Conservation (phyloP, 1,284 basidiomycete genomes). For the Ustilago nuda region DNA sequence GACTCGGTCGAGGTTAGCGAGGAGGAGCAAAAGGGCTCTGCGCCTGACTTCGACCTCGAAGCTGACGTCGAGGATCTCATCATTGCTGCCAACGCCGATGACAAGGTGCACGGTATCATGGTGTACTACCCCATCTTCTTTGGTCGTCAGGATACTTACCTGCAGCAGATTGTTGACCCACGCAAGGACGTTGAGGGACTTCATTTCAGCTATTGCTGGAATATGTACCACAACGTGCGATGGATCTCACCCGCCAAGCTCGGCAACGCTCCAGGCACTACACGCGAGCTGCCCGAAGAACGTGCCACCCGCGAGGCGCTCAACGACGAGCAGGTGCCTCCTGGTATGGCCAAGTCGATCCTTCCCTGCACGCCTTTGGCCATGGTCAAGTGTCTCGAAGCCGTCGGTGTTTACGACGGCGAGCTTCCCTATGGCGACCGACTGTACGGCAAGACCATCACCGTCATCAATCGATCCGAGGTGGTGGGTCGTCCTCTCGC, state of each 20-base stretch:
- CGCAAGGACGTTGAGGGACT: conserved; percentile 97
- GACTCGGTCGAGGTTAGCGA: conserved; percentile 65
- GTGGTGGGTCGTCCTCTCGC: conserved; percentile 95
- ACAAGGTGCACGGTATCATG: conserved; percentile 92
- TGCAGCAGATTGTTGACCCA: conserved; percentile 93
- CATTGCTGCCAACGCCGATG: conserved; percentile 80
- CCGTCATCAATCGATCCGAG: conserved; percentile 96
- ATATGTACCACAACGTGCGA: conserved; percentile 69
- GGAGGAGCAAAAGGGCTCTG: conserved; percentile 76
- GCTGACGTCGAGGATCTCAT: conserved; percentile 69
- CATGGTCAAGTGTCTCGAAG: conserved; percentile 90
- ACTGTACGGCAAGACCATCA: conserved; percentile 90
- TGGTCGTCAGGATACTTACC: conserved; percentile 84
- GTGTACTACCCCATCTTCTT: conserved; percentile 73
- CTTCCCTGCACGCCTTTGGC: conserved; percentile 96
- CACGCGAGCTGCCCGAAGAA: conserved; percentile 52
- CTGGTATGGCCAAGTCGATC: conserved; percentile 89
- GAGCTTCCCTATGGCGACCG: conserved; percentile 92
- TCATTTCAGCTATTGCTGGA: conserved; percentile 75
- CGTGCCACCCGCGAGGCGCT: conserved; percentile 46
- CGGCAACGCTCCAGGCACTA: conserved; percentile 66
- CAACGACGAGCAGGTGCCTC: conserved; percentile 71
- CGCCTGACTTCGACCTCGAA: conserved; percentile 83
- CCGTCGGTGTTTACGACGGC: conserved; percentile 89
- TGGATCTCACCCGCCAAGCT: conserved; percentile 66